These are phyloP conservation scores for Syncephalastrum sp. DNA, from an alignment of 371 early-diverging fungal species.

Conservation along the genomic window DNA sequence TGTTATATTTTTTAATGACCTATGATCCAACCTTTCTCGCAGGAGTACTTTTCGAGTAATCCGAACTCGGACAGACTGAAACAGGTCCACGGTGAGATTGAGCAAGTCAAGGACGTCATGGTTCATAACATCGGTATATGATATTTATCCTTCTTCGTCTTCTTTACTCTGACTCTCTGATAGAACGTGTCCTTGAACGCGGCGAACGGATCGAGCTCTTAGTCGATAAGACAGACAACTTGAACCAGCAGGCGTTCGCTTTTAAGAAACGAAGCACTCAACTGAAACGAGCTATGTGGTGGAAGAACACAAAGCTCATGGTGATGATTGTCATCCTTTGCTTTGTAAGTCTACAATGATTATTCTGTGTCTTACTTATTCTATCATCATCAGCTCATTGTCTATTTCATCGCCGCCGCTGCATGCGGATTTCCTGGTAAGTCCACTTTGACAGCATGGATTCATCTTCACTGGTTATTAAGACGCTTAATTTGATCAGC, in stretches of 20 bases:
- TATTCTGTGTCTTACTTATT: background rate
- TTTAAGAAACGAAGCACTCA: conserved; percentile 89
- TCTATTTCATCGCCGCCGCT: conserved; percentile 65
- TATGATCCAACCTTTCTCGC: background rate
- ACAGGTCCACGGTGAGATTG: conserved; percentile 88
- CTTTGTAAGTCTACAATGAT: conserved; percentile 53
- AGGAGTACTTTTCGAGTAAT: conserved; percentile 76
- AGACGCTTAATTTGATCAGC: conserved; percentile 15
- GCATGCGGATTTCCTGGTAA: conserved; percentile 79
- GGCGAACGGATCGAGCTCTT: conserved; percentile 90
- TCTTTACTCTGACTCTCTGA: background rate
- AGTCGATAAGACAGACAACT: conserved; percentile 87
- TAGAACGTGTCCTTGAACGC: conserved; percentile 86
- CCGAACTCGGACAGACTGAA: conserved; percentile 76
- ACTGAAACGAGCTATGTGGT: conserved; percentile 89
- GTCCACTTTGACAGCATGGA: conserved; percentile 1
- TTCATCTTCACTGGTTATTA: conserved; percentile 1
- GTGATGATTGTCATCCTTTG: conserved; percentile 63
- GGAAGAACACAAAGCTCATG: conserved; percentile 88
- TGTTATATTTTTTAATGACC: background rate
- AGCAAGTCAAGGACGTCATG: conserved; percentile 94
- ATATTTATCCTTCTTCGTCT: conserved; percentile 1
- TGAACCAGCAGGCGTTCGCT: conserved; percentile 86
- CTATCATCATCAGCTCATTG: conserved; percentile 47
- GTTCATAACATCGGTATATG: conserved; percentile 80